A percentile compares a stretch with the other conserved stretches of the same genome.
Evolutionary conservation across 1,284 basidiomycete genomes (phyloP).

Genomic region (Rhodotorula sp.): DNA sequence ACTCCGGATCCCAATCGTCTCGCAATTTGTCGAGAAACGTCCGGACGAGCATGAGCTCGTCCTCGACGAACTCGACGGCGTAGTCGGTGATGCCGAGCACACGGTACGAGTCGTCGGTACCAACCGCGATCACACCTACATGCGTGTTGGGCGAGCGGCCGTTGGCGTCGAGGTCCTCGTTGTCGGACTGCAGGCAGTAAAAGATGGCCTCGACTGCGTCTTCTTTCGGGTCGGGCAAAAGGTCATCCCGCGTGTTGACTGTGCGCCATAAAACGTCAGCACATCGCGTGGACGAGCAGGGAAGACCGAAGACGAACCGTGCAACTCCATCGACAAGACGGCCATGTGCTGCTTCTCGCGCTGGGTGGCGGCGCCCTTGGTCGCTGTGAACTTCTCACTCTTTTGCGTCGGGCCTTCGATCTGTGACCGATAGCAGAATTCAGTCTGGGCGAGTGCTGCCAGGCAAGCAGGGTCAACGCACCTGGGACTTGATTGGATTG

Average conservation of each 20-base stretch:
- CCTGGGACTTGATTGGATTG: constrained; percentile 46
- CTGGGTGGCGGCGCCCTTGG: constrained; percentile 51
- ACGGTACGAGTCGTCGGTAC: constrained; percentile 7
- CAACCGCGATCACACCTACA: constrained; percentile 64
- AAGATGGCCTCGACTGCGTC: constrained; percentile 73
- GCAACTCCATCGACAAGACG: constrained; percentile 76
- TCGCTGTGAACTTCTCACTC: constrained; percentile 63
- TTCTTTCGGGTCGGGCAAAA: constrained; percentile 67
- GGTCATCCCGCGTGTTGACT: constrained; percentile 65
- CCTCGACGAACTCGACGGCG: constrained; percentile 60
- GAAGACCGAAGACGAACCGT: constrained; percentile 58
- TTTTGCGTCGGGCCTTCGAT: constrained; percentile 74
- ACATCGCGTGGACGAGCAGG: too few species aligned
- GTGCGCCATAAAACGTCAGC: not conserved
- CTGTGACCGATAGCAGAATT: constrained; percentile 52
- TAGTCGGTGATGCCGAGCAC: constrained; percentile 53
- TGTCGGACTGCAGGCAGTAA: constrained; percentile 56
- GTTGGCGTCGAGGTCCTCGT: constrained; percentile 53
- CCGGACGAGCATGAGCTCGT: constrained; percentile 66
- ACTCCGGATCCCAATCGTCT: constrained; percentile 80
- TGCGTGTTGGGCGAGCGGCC: constrained; percentile 51
- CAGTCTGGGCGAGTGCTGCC: not conserved
- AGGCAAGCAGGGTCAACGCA: constrained; percentile 13
- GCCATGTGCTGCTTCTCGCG: constrained; percentile 76
- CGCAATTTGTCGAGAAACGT: constrained; percentile 68